Evolutionary conservation across 306 rosid genomes (phyloP).

Genomic region (Gillenia trifoliata): DNA sequence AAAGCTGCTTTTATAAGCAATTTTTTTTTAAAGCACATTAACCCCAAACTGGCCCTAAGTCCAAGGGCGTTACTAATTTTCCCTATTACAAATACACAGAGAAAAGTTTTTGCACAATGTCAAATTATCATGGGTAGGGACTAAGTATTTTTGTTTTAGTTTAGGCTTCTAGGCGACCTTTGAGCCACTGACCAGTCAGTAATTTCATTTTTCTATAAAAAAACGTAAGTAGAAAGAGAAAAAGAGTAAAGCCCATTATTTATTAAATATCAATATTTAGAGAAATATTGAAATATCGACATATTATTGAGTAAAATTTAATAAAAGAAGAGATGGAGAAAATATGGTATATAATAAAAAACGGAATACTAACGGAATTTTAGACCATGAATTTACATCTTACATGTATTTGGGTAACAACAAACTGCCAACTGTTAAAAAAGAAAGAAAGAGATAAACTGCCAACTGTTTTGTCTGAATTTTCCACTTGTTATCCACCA

Average conservation of each 20-base stretch:
- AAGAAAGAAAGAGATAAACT: background rate
- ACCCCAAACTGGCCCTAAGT: no score
- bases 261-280: background rate
- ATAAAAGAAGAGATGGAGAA: background rate
- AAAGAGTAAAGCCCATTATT: background rate
- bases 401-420: background rate
- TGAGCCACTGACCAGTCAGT: background rate
- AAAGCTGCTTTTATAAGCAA: no score
- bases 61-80: no score
- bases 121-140: no score
- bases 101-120: no score
- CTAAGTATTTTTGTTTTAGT: no score
- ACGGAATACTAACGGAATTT: background rate
- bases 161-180: background rate
- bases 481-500: constrained; percentile 1
- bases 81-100: no score
- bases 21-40: no score
- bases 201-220: background rate
- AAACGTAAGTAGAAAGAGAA: background rate
- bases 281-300: no score
- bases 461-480: constrained; percentile 1
- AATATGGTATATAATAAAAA: no score
- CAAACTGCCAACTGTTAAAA: background rate
- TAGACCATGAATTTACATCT: background rate
- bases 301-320: background rate